Base-by-base conservation (phyloP, 1,139 yeast genomes). In the Kurtzmaniella natalensis region DNA sequence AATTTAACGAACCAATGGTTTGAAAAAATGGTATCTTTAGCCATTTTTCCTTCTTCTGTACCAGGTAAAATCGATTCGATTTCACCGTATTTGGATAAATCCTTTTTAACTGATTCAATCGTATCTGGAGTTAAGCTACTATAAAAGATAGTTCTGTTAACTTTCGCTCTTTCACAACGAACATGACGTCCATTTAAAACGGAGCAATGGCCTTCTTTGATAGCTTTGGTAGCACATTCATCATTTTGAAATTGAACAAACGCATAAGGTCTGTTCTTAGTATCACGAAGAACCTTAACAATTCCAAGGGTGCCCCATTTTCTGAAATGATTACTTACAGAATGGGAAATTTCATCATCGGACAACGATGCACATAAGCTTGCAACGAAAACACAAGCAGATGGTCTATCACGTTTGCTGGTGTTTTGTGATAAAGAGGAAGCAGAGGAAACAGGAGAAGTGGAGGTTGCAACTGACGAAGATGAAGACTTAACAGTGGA, bases 331-430 rank as follows among this genome's bases (percentile, higher is more conserved):
- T 70, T 61, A 3, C 79, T 74, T 3, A 87, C 94, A 0, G 92
- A 78, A 17, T 69, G 55, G 48, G 82, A 73, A 40, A 86, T 66
- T 32, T 78, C 79, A 49, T 83, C 92, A 55, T 86, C 95, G 4
- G 78, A 55, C 36, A 72, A 61, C 25, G 65, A 59, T 0, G 88
- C 70, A 5, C 84, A 73, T 37, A 86, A 72, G 51, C 88, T 74
- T 22, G 95, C 96, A 35, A 87, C 96, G 62, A 87, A 87, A 1
- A 86, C 84, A 56, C 95, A 87, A 3, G 95, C 78, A 0, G 94
- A 81, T 11, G 95, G 95, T 26, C 85, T 69, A 5, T 56, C 58
- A 36, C 61, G 45, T 17, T 26, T 10, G 7, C 9, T 18, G 15
- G 16, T 10, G 13, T 5, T 4, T 13, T 23, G 14, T n/a, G n/a